Conservation (phyloP, 2,329 filamentous ascomycete genomes). For the Laburnicola sp. region DNA sequence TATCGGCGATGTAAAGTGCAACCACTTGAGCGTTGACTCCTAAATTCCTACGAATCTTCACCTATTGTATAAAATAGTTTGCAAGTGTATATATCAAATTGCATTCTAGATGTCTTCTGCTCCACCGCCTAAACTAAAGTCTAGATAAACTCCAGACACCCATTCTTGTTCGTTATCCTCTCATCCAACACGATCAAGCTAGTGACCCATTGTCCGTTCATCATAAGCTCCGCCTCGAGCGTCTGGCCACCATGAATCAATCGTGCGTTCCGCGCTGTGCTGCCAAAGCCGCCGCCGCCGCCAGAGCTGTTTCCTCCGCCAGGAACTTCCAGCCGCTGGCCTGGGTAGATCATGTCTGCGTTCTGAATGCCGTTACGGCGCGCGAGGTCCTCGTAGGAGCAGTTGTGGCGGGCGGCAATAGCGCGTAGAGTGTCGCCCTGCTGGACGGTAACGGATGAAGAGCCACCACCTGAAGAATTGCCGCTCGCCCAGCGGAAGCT, state of each 20-base stretch:
- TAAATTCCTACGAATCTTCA: too few species aligned
- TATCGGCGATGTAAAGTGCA: too few species aligned
- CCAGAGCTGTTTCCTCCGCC: slow-evolving; percentile 20
- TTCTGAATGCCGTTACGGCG: slow-evolving; percentile 33
- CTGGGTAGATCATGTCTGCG: slow-evolving; percentile 33
- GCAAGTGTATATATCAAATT: too few species aligned
- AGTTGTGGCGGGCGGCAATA: slow-evolving; percentile 30
- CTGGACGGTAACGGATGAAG: slow-evolving; percentile 28
- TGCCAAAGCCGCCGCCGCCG: slow-evolving; percentile 28
- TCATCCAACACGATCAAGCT: slow-evolving; percentile 29
- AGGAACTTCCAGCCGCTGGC: slow-evolving; percentile 29
- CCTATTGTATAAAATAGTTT: too few species aligned
- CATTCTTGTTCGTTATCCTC: slow-evolving; percentile 29
- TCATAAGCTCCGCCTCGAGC: slow-evolving; percentile 26
- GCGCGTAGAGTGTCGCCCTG: slow-evolving; percentile 33
- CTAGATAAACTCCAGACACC: slow-evolving; percentile 28
- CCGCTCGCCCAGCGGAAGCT: slow-evolving; percentile 31
- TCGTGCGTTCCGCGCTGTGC: slow-evolving; percentile 26
- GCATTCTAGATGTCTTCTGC: too few species aligned
- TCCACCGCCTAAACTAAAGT: too few species aligned
- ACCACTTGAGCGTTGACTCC: too few species aligned
- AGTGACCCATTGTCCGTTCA: slow-evolving; percentile 23
- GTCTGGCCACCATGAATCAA: slow-evolving; percentile 27
- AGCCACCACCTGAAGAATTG: slow-evolving; percentile 12
- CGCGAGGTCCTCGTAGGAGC: slow-evolving; percentile 30